Conservation (phyloP, 2,329 filamentous ascomycete species). For the Capronia americana region DNA sequence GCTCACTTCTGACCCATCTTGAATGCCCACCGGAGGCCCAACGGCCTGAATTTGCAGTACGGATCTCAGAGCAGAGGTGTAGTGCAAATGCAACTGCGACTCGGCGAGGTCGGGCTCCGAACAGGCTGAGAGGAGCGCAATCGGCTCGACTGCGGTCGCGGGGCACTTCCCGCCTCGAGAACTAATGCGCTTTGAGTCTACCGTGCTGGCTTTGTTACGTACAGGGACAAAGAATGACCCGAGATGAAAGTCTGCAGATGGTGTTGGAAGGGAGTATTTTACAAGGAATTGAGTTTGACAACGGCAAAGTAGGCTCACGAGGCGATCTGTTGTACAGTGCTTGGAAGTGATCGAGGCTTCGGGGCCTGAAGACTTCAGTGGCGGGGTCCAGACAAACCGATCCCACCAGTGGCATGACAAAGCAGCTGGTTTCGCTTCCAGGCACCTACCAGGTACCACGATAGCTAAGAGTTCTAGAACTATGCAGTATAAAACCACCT, state of each 20-base stretch:
- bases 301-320: constrained; percentile 5
- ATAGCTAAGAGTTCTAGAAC: constrained; percentile 6
- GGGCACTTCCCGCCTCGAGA: constrained; percentile 5
- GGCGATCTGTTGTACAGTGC: constrained; percentile 6
- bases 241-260: background rate
- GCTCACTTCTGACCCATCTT: constrained; percentile 38
- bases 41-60: constrained; percentile 21
- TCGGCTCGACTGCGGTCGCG: constrained; percentile 16
- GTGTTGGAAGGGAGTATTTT: background rate
- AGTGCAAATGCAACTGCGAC: constrained; percentile 10
- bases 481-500: background rate
- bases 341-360: constrained; percentile 13
- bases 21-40: constrained; percentile 29
- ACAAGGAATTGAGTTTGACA: background rate
- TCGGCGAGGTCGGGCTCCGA: constrained; percentile 4
- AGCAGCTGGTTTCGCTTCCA: background rate
- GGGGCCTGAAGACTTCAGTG: constrained; percentile 15
- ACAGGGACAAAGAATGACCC: background rate
- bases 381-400: constrained; percentile 11
- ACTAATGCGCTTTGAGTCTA: background rate
- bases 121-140: constrained; percentile 12
- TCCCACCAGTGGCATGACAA: constrained; percentile 12
- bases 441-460: background rate
- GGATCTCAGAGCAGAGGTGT: constrained; percentile 16
- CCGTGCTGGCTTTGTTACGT: background rate